phyloP scores from a whole-genome alignment of 176 grass and related monocot genomes.

The Carex parvula region DNA sequence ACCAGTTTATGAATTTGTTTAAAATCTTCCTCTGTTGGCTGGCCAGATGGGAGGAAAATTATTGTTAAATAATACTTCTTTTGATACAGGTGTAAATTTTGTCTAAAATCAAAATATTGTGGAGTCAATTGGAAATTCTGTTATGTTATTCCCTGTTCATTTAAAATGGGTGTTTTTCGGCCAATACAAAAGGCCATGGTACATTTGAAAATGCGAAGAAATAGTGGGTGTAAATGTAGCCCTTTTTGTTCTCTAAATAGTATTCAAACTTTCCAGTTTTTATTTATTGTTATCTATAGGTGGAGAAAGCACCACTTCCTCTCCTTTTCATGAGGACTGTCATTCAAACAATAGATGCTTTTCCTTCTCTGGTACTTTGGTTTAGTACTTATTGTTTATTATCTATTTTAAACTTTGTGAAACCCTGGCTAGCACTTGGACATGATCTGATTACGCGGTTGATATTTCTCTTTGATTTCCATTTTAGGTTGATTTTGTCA shows the following conservation, averaged over 20 bases:
- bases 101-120: background rate
- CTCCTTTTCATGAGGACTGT: conserved; percentile 98
- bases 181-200: background rate
- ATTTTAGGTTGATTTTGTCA: conserved; percentile 99
- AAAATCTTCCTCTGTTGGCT: conserved; percentile 2
- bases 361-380: conserved; percentile 81
- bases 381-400: conserved; percentile 16
- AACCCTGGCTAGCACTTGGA: background rate
- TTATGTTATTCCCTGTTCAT: conserved; percentile 6
- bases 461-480: conserved; percentile 24
- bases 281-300: conserved; percentile 38
- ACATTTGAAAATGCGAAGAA: background rate
- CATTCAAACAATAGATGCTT: conserved; percentile 98
- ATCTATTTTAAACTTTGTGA: conserved; percentile 24
- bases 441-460: conserved; percentile 1
- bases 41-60: background rate
- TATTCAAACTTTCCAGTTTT: background rate
- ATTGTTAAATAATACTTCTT: conserved; percentile 3
- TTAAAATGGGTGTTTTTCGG: background rate
- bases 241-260: background rate
- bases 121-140: background rate
- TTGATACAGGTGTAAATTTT: background rate
- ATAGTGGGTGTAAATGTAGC: background rate
- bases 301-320: conserved; percentile 86
- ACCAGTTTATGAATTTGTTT: conserved; percentile 29